Evolutionary conservation across 2,329 filamentous ascomycete genomes (phyloP).

Genomic region (Tympanopsis confertula): DNA sequence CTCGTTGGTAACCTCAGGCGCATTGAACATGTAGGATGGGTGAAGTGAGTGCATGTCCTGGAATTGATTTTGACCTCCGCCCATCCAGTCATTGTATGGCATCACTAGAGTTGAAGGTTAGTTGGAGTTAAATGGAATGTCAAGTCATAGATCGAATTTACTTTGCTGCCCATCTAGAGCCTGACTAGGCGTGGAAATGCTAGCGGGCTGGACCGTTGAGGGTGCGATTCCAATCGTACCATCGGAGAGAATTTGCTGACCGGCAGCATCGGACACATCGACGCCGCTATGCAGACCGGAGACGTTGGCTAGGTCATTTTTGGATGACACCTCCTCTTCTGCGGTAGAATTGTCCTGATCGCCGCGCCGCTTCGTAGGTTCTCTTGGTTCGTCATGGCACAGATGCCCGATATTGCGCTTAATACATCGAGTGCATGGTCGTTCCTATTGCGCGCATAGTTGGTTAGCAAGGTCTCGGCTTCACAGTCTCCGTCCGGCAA

Average conservation of each 20-base stretch:
- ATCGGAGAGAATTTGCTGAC: constrained; percentile 1
- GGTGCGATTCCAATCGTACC: not conserved
- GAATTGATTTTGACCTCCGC: constrained; percentile 65
- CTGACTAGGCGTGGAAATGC: too few relatives aligned
- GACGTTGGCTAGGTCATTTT: not conserved
- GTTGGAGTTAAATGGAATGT: too few relatives aligned
- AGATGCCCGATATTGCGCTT: constrained; percentile 98
- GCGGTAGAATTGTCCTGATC: constrained; percentile 36
- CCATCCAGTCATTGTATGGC: not conserved
- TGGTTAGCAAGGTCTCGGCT: too few relatives aligned
- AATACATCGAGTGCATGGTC: constrained; percentile 92
- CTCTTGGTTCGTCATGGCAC: constrained; percentile 93
- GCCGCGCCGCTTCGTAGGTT: constrained; percentile 57
- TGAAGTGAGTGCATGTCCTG: constrained; percentile 92
- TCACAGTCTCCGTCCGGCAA: too few relatives aligned
- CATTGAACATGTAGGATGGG: constrained; percentile 77
- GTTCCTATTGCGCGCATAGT: constrained; percentile 52
- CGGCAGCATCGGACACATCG: not conserved
- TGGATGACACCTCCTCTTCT: not conserved
- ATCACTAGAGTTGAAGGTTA: not conserved
- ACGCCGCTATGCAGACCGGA: not conserved
- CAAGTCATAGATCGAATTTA: too few relatives aligned
- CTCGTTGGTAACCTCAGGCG: constrained; percentile 85
- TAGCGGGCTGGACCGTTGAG: too few relatives aligned
- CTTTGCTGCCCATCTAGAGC: too few relatives aligned